Percentiles rank a stretch among this genome's conserved stretches.
phyloP scores from a whole-genome alignment of 2,329 filamentous ascomycete species.

The Xylariomycetidae sp. region DNA sequence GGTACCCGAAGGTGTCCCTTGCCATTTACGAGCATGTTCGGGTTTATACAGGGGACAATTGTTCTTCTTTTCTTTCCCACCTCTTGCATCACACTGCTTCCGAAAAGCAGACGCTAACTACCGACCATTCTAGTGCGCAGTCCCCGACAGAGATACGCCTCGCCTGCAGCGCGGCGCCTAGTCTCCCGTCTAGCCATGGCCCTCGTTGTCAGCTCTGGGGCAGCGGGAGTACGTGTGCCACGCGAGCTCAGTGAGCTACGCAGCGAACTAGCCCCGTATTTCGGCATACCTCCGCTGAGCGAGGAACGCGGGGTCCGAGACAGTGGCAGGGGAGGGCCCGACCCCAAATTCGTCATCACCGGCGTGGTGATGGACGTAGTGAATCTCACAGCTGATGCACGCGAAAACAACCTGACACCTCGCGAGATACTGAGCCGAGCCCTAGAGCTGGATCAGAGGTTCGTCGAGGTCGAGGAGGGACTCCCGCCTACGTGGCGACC shows the following conservation, averaged over 20 bases:
- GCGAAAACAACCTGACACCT: constrained; percentile 4
- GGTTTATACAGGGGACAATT: no score
- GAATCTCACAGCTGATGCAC: constrained; percentile 12
- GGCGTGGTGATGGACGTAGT: constrained; percentile 11
- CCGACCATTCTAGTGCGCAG: constrained; percentile 1
- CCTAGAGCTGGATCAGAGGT: constrained; percentile 6
- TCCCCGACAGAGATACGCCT: constrained; percentile 1
- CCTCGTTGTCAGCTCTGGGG: constrained; percentile 7
- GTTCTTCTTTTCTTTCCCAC: no score
- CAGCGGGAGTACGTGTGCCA: constrained; percentile 10
- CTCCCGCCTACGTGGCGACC: neutral
- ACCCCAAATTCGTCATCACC: constrained; percentile 17
- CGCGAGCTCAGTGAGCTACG: constrained; percentile 2
- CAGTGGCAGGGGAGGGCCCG: constrained; percentile 2
- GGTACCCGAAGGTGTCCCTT: no score
- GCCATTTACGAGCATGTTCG: no score
- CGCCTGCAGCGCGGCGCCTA: constrained; percentile 4
- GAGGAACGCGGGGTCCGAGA: neutral
- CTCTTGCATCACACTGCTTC: no score
- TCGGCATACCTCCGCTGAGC: neutral
- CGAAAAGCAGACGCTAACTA: no score
- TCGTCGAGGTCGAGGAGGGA: neutral
- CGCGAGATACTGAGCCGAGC: neutral
- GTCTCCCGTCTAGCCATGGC: constrained; percentile 13
- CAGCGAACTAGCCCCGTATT: neutral